Percentiles rank a stretch among this genome's conserved stretches.
Conservation (phyloP, 2,329 filamentous ascomycete genomes). For the Helotiales sp. region DNA sequence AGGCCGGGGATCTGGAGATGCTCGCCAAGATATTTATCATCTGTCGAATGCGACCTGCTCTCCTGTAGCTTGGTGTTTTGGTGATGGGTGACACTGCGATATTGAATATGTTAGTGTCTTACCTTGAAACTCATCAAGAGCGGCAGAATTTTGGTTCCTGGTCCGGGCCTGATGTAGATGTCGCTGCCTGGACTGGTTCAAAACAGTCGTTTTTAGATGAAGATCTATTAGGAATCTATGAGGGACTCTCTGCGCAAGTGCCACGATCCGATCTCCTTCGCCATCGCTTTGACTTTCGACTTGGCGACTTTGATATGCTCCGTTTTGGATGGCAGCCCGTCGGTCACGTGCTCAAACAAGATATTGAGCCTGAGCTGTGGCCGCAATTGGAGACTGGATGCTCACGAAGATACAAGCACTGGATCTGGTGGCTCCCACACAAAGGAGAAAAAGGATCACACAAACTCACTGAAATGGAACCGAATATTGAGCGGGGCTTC, state of each 20-base stretch:
- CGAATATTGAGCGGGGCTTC: background rate
- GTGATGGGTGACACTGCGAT: conserved; percentile 2
- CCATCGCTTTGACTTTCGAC: conserved; percentile 18
- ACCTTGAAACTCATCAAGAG: background rate
- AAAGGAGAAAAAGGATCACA: background rate
- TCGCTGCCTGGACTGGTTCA: conserved; percentile 15
- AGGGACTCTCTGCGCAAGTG: conserved; percentile 1
- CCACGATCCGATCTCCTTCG: conserved; percentile 14
- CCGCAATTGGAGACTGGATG: conserved; percentile 10
- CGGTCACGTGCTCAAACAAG: conserved; percentile 8
- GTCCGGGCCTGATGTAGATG: conserved; percentile 8
- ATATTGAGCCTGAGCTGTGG: conserved; percentile 17
- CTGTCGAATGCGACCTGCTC: conserved; percentile 2
- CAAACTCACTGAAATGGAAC: background rate
- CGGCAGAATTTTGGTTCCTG: conserved; percentile 2
- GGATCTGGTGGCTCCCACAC: conserved; percentile 13
- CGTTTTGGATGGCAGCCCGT: conserved; percentile 16
- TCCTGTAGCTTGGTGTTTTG: conserved; percentile 10
- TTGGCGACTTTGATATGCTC: too few species aligned
- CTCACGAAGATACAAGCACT: conserved; percentile 14
- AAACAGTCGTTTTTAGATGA: conserved; percentile 18
- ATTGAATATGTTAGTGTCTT: conserved; percentile 3
- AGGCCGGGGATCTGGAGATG: conserved; percentile 4
- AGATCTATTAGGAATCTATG: conserved; percentile 7
- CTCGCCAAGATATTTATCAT: conserved; percentile 9